Conservation (phyloP, 2,329 filamentous ascomycete genomes). For the Aspergillus piperis region DNA sequence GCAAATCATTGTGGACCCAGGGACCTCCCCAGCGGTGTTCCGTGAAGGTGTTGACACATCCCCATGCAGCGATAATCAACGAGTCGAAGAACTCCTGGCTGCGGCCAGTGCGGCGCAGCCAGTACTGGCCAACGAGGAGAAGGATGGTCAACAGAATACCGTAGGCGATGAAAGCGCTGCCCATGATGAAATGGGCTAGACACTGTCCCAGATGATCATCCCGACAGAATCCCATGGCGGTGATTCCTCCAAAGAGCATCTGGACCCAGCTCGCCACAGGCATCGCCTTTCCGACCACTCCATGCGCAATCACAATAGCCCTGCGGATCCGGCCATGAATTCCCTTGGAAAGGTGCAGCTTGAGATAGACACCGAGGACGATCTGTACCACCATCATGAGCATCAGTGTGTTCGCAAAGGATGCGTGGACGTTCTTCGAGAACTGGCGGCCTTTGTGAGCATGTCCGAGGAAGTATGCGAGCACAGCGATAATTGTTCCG, state of each 20-base stretch:
- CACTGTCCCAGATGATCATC: slow-evolving; percentile 91
- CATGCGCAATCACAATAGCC: slow-evolving; percentile 71
- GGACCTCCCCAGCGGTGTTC: slow-evolving; percentile 89
- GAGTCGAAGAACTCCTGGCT: slow-evolving; percentile 98
- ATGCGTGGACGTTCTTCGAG: slow-evolving; percentile 74
- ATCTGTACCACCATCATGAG: slow-evolving; percentile 76
- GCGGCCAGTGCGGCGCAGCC: slow-evolving; percentile 77
- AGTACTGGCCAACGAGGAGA: slow-evolving; percentile 82
- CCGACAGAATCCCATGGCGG: slow-evolving; percentile 86
- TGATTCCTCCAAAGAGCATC: slow-evolving; percentile 95
- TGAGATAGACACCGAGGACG: slow-evolving; percentile 80
- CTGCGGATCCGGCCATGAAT: slow-evolving; percentile 76
- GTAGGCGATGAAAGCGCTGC: slow-evolving; percentile 91
- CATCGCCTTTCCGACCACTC: slow-evolving; percentile 81
- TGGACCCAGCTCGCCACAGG: slow-evolving; percentile 87
- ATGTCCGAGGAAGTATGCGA: slow-evolving; percentile 91
- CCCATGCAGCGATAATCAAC: slow-evolving; percentile 87
- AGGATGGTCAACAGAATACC: slow-evolving; percentile 84
- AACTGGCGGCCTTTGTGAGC: slow-evolving; percentile 88
- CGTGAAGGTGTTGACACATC: slow-evolving; percentile 96
- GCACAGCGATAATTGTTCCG: slow-evolving; percentile 71
- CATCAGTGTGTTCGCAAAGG: slow-evolving; percentile 79
- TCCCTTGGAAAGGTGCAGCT: slow-evolving; percentile 82
- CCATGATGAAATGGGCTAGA: slow-evolving; percentile 97
- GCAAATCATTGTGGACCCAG: slow-evolving; percentile 92